Evolutionary conservation across 2,329 filamentous ascomycete genomes (phyloP).

Genomic region (Penicillium expansum): DNA sequence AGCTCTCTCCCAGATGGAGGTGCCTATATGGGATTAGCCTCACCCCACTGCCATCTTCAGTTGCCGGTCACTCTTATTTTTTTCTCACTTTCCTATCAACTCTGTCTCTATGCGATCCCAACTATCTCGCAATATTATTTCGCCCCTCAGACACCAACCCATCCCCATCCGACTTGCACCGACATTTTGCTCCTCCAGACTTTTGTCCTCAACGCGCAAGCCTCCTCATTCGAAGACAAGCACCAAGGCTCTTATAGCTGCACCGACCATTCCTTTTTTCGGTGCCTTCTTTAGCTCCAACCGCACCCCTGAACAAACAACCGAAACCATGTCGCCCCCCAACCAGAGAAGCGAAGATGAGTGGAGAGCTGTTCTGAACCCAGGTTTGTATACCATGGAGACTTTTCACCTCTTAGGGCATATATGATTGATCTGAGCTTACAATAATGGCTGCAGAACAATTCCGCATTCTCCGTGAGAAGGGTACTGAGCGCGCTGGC

Average conservation of each 20-base stretch:
- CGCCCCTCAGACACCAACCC: slow-evolving; percentile 19
- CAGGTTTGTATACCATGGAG: slow-evolving; percentile 50
- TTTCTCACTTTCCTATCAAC: background rate
- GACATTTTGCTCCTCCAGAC: slow-evolving; percentile 24
- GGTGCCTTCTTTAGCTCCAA: slow-evolving; percentile 70
- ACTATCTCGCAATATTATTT: slow-evolving; percentile 20
- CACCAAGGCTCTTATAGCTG: slow-evolving; percentile 54
- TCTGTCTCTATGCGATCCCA: slow-evolving; percentile 29
- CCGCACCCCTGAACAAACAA: slow-evolving; percentile 43
- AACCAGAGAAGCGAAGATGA: slow-evolving; percentile 76
- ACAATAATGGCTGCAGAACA: slow-evolving; percentile 64
- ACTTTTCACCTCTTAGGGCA: slow-evolving; percentile 34
- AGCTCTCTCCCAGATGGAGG: background rate
- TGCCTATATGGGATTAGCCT: slow-evolving; percentile 7
- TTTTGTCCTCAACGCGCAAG: slow-evolving; percentile 16
- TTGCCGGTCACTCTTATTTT: background rate
- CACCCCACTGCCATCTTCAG: slow-evolving; percentile 3
- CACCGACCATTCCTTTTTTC: slow-evolving; percentile 76
- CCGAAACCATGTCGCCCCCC: slow-evolving; percentile 60
- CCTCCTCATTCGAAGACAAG: slow-evolving; percentile 28
- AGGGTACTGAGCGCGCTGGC: slow-evolving; percentile 81
- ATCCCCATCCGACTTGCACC: slow-evolving; percentile 19
- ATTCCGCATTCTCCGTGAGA: slow-evolving; percentile 87
- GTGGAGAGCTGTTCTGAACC: slow-evolving; percentile 81
- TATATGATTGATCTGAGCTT: slow-evolving; percentile 21